Evolutionary conservation across 2,329 filamentous ascomycete species (phyloP), one percentile per base, ranked within the genome.

Genomic region (Aspergillus fumigatiaffinis): DNA sequence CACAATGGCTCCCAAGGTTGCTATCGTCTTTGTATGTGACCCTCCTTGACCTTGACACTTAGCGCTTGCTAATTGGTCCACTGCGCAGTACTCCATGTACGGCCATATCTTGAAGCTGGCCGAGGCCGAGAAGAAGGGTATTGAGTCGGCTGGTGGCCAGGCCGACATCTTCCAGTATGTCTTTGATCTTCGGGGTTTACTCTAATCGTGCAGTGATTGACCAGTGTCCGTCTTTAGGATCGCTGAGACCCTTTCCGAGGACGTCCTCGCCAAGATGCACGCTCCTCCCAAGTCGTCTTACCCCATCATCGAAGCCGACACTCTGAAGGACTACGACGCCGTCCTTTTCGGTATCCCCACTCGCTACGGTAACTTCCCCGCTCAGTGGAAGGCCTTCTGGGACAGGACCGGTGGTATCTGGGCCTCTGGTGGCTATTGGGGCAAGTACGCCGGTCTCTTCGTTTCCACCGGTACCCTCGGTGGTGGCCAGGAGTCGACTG

Each of bases 331-430:
- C 53, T 97, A 95, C 80, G 92, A 97, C 71, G 94, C 81, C 65
- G 87, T 97, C 81, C 87, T 99, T 63, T 84, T 97, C 69, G 94
- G 94, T 65, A 94, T 97, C 75, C 94, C 94, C 59, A 99, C 94
- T 52, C 86, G 94, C 66, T 99, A 91, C 80, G 94, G 94, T 69
- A 97, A 95, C 86, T 96, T 96, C 84, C 92, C 93, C 51, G 90
- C 88, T 20, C 94, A 99, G 80, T 97, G 90, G 90, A 97, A 94
- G 83, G 77, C 75, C 54, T 80, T 80, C 73, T 95, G 92, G 90
- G 94, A 99, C 82, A 84, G 85, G 78, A 92, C 91, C 25, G 93
- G 93, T 71, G 82, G 84, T 66, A 89, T 94, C 76, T 97, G 94
- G 94, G 78, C 82, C 60, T 75, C 78, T 14, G 93, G 93, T 61